Conservation (phyloP, 257 asterid genomes). For the Hygrophila difformis region DNA sequence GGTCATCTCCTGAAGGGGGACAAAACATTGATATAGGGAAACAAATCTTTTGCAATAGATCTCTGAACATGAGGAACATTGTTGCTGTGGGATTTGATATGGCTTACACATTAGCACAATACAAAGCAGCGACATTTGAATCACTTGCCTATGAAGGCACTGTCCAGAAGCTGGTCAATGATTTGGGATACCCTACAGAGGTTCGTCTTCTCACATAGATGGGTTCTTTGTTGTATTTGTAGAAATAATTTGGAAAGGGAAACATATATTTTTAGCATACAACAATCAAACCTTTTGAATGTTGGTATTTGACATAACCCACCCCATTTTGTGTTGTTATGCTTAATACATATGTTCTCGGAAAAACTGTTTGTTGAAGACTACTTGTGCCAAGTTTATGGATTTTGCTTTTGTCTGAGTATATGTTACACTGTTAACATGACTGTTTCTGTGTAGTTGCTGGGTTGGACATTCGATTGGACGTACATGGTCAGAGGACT, state of each 20-base stretch:
- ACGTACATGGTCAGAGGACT: constrained; percentile 99
- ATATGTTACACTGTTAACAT: too few relatives aligned
- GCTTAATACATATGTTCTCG: not conserved
- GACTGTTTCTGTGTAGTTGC: constrained; percentile 41
- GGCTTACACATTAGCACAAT: constrained; percentile 97
- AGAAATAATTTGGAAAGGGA: not conserved
- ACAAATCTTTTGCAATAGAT: constrained; percentile 85
- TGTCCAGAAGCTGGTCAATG: constrained; percentile 75
- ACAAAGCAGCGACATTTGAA: constrained; percentile 93
- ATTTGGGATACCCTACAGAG: constrained; percentile 87
- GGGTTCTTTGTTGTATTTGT: not conserved
- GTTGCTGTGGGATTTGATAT: constrained; percentile 97
- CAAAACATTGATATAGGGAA: constrained; percentile 53
- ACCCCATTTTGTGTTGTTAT: too few relatives aligned
- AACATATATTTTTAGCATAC: not conserved
- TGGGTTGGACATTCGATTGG: constrained; percentile 84
- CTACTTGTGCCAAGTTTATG: not conserved
- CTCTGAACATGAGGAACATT: constrained; percentile 82
- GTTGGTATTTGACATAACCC: too few relatives aligned
- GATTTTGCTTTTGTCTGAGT: not conserved
- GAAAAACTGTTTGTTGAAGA: not conserved
- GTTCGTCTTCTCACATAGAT: constrained; percentile 17
- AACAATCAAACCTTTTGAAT: too few relatives aligned
- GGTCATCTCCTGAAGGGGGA: constrained; percentile 88
- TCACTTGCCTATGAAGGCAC: constrained; percentile 91